phyloP scores from a whole-genome alignment of 108 stramenopile species.

The Pseudonitzschia multiseries region DNA sequence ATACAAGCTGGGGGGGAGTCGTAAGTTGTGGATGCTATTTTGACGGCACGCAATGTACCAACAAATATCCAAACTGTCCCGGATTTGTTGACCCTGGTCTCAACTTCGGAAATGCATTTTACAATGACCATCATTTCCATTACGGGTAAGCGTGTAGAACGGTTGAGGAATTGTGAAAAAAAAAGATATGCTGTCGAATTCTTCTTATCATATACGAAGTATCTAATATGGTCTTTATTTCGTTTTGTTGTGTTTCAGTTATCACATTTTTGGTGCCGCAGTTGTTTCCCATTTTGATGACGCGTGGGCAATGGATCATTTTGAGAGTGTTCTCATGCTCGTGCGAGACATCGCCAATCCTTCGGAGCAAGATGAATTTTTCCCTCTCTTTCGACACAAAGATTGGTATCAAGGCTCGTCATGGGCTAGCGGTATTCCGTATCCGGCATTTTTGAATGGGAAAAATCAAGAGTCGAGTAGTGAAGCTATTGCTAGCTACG shows the following conservation, averaged over 20 bases:
- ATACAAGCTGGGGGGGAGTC: conserved; percentile 83
- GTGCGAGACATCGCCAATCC: conserved; percentile 90
- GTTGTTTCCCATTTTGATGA: conserved; percentile 71
- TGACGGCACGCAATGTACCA: conserved; percentile 52
- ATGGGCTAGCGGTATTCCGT: conserved; percentile 83
- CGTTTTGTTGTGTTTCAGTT: conserved; percentile 30
- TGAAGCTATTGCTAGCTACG: conserved; percentile 90
- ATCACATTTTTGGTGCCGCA: conserved; percentile 87
- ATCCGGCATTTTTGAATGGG: conserved; percentile 72
- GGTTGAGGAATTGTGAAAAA: background rate
- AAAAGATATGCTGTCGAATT: background rate
- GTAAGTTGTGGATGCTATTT: conserved; percentile 76
- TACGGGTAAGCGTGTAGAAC: conserved; percentile 39
- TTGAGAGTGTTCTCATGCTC: conserved; percentile 68
- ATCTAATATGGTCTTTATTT: conserved; percentile 20
- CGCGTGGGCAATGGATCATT: conserved; percentile 67
- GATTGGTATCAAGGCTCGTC: conserved; percentile 74
- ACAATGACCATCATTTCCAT: conserved; percentile 94
- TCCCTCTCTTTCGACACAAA: conserved; percentile 78
- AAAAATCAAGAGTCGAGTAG: conserved; percentile 87
- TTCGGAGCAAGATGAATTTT: conserved; percentile 62
- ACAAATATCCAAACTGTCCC: conserved; percentile 74
- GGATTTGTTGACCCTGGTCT: conserved; percentile 64
- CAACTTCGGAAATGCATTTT: conserved; percentile 86
- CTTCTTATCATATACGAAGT: background rate